Evolutionary conservation across 352 stramenopile genomes (phyloP).

Genomic region (Salisapilia sapeloensis): DNA sequence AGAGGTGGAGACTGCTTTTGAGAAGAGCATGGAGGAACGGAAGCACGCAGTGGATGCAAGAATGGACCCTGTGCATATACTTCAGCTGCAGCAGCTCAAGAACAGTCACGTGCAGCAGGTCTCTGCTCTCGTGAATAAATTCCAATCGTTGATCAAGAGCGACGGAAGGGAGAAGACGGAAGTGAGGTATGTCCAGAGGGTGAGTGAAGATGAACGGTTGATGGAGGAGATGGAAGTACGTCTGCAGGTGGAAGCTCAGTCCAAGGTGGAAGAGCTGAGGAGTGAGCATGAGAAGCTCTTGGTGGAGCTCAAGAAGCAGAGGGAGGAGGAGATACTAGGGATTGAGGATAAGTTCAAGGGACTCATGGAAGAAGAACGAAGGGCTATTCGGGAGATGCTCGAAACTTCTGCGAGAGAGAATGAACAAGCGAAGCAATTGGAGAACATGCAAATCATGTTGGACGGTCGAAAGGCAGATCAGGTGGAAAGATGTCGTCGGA

Average conservation of each 20-base stretch:
- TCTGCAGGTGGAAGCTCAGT: slow-evolving; percentile 27
- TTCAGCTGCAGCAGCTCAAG: slow-evolving; percentile 14
- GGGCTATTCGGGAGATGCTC: slow-evolving; percentile 15
- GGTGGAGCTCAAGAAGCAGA: slow-evolving; percentile 17
- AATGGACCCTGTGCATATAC: slow-evolving; percentile 10
- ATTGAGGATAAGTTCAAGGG: slow-evolving; percentile 9
- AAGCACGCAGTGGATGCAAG: slow-evolving; percentile 11
- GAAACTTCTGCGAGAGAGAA: not conserved
- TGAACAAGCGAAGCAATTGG: slow-evolving; percentile 4
- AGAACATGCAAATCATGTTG: slow-evolving; percentile 1
- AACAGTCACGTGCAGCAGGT: slow-evolving; percentile 26
- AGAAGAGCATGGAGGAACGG: slow-evolving; percentile 12
- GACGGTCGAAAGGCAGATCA: slow-evolving; percentile 19
- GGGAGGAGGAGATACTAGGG: slow-evolving; percentile 7
- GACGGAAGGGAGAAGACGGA: slow-evolving; percentile 2
- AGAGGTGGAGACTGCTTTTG: slow-evolving; percentile 22
- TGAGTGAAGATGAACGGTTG: slow-evolving; percentile 14
- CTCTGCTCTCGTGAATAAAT: slow-evolving; percentile 19
- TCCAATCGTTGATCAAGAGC: slow-evolving; percentile 8
- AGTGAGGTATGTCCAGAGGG: slow-evolving; percentile 1
- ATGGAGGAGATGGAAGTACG: slow-evolving; percentile 22
- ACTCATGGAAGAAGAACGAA: slow-evolving; percentile 14
- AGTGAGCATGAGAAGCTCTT: slow-evolving; percentile 17
- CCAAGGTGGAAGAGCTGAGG: slow-evolving; percentile 2
- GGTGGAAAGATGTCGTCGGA: slow-evolving; percentile 19